These are phyloP conservation scores for Leptodermis oblonga DNA, from an alignment of 257 asterid genomes.

Conservation along the genomic window DNA sequence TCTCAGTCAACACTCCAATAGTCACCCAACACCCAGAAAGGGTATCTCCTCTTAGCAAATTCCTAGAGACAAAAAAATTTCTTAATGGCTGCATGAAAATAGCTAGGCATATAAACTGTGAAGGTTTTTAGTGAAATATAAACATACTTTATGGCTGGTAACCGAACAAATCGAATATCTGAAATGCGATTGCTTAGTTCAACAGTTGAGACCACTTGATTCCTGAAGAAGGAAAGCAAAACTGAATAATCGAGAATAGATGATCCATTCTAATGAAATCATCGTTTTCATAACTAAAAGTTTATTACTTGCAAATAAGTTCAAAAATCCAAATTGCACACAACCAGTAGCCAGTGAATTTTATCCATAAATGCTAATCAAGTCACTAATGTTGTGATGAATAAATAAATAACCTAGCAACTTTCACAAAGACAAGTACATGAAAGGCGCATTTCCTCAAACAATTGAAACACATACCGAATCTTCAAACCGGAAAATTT, in stretches of 20 bases:
- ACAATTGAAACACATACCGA: constrained; percentile 41
- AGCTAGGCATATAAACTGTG: background rate
- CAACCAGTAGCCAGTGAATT: background rate
- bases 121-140: background rate
- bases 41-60: constrained; percentile 60
- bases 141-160: constrained; percentile 76
- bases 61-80: constrained; percentile 33
- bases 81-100: constrained; percentile 11
- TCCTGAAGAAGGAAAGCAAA: constrained; percentile 40
- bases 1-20: constrained; percentile 68
- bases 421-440: background rate
- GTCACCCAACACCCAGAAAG: constrained; percentile 97
- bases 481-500: constrained; percentile 84
- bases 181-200: constrained; percentile 87
- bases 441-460: background rate
- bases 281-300: background rate
- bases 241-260: background rate
- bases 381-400: background rate
- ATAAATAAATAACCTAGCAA: background rate
- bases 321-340: background rate
- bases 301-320: background rate
- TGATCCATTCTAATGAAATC: background rate
- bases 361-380: background rate
- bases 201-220: constrained; percentile 53
- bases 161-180: constrained; percentile 75